Evolutionary conservation across 805 yeast genomes (phyloP).

Genomic region (Ogataea thermomethanolica): DNA sequence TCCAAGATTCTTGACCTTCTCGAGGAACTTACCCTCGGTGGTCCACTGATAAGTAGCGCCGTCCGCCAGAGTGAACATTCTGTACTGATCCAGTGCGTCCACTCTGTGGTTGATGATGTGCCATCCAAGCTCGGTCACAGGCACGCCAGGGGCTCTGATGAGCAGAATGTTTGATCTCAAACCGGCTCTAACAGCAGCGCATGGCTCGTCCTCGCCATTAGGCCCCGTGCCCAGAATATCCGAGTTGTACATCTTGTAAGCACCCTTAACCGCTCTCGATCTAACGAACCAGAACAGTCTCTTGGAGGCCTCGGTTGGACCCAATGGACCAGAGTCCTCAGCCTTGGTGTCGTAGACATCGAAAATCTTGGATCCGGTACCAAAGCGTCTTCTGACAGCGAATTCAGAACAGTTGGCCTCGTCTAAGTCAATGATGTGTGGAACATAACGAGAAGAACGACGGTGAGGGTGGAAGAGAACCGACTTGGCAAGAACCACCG

Average conservation of each 20-base stretch:
- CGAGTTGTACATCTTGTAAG: conserved; percentile 52
- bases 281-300: conserved; percentile 52
- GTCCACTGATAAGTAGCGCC: conserved; percentile 68
- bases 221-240: conserved; percentile 41
- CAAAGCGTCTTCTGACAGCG: conserved; percentile 53
- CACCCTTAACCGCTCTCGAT: conserved; percentile 66
- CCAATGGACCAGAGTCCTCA: conserved; percentile 36
- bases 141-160: conserved; percentile 47
- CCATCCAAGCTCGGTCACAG: conserved; percentile 60
- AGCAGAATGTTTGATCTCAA: conserved; percentile 55
- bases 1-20: conserved; percentile 54
- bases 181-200: conserved; percentile 59
- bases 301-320: conserved; percentile 41
- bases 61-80: conserved; percentile 58
- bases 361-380: conserved; percentile 55
- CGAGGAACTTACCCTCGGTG: conserved; percentile 53
- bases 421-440: conserved; percentile 46
- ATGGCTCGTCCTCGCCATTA: conserved; percentile 52
- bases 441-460: conserved; percentile 53
- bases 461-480: conserved; percentile 54
- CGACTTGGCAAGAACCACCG: conserved; percentile 53
- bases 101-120: conserved; percentile 56
- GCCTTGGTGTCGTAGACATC: conserved; percentile 49
- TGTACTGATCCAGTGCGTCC: conserved; percentile 58
- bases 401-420: conserved; percentile 36